Evolutionary conservation across 441 rosid species (phyloP).

Genomic region (Populus hybrid): DNA sequence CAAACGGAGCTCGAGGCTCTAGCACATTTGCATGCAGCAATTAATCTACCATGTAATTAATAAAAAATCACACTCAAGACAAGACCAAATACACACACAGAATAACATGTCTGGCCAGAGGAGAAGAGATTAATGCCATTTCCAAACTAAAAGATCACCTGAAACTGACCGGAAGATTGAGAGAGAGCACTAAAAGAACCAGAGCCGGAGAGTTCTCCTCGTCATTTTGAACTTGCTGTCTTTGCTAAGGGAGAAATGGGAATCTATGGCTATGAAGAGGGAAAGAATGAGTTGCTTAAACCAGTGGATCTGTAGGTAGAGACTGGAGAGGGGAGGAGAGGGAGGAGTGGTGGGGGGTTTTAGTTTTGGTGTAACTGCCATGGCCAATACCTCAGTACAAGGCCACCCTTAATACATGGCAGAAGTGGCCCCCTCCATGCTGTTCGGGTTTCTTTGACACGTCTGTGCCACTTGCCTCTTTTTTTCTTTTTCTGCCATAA

Average conservation of each 20-base stretch:
- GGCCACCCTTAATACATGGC: slow-evolving; percentile 16
- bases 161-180: not conserved
- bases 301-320: not conserved
- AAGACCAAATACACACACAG: too few species aligned
- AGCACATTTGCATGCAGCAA: not conserved
- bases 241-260: not conserved
- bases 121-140: not conserved
- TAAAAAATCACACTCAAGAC: not conserved
- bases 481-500: slow-evolving; percentile 7
- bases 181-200: not conserved
- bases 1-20: not conserved
- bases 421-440: slow-evolving; percentile 21
- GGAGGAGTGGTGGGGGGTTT: not conserved
- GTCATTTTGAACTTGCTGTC: not conserved
- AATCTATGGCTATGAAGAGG: not conserved
- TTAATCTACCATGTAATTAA: not conserved
- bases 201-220: not conserved
- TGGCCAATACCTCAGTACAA: slow-evolving; percentile 10
- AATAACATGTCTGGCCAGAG: too few species aligned
- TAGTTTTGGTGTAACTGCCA: slow-evolving; percentile 26
- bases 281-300: not conserved
- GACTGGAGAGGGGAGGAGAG: slow-evolving; percentile 2
- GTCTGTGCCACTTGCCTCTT: slow-evolving; percentile 38
- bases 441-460: slow-evolving; percentile 29
- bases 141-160: not conserved